Conservation (phyloP, 176 grass and related monocot species). For the Rhynchospora tenuis region DNA sequence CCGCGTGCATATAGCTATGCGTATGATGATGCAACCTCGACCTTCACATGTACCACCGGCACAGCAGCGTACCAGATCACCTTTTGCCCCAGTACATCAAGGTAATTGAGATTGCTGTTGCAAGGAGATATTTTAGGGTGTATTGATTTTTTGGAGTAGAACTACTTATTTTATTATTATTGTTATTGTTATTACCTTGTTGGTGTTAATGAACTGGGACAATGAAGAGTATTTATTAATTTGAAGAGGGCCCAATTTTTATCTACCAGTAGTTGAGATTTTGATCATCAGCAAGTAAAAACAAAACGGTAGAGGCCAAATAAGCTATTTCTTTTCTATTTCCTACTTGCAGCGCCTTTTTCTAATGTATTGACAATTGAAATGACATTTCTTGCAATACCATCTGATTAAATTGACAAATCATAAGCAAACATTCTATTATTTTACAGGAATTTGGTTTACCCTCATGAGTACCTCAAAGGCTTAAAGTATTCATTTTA, state of each 20-base stretch:
- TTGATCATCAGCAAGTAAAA: slow-evolving; percentile 3
- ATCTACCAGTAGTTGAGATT: neutral
- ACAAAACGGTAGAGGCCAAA: slow-evolving; percentile 1
- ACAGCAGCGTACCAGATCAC: slow-evolving; percentile 45
- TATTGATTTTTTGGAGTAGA: neutral
- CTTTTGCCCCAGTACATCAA: slow-evolving; percentile 59
- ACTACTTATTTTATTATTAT: neutral
- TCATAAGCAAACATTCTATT: neutral
- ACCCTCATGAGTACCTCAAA: neutral
- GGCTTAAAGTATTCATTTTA: neutral
- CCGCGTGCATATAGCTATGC: slow-evolving; percentile 51
- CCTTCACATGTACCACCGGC: slow-evolving; percentile 55
- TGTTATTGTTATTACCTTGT: neutral
- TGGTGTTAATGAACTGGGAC: neutral
- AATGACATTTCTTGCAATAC: neutral
- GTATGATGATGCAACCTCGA: slow-evolving; percentile 54
- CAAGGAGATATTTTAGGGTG: neutral
- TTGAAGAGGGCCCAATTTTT: neutral
- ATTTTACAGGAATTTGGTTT: neutral
- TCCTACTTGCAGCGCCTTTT: neutral
- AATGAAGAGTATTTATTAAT: slow-evolving; percentile 8
- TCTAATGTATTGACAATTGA: neutral
- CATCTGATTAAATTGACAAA: neutral
- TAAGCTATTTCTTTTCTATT: neutral
- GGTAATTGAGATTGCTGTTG: slow-evolving; percentile 24